Evolutionary conservation across 192 early-diverging fungal genomes (phyloP), one percentile per base, ranked within the genome.

Genomic region (Coemansia sp.): DNA sequence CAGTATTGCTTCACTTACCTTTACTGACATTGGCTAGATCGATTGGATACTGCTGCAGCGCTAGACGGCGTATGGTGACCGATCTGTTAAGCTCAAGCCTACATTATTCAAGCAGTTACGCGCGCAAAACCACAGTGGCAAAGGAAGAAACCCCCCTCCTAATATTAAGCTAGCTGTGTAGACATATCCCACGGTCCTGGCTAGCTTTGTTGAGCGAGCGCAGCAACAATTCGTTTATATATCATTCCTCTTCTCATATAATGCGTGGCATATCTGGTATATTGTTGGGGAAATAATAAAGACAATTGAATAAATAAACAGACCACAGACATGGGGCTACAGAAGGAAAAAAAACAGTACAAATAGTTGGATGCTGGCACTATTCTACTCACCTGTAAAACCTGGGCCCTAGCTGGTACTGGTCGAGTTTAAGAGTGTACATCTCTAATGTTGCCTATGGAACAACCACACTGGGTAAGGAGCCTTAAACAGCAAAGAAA

Each of bases 11-110:
- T 63, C 76, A 77, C 79, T 63, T 82, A 77, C 79, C 79, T 66
- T 77, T 82, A 66, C 71, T 71, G 16, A 82, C 68, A 12, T 53
- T 40, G 17, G 61, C 19, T 22, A 69, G 51, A 16, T 76, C 71
- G 5, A 82, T 19, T 12, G 79, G 79, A 32, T 68, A 76, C 63
- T 68, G 48, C 56, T 71, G 79, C 40, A 82, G 58, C 22, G 79
- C 74, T 49, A 82, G 67, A 3, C 79, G 65, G 42, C 79, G 74
- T 75, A 82, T 82, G 11, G 79, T 71, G 12, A 82, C 71, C 4
- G 71, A 68, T 55, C 79, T 61, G 68, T 74, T 71, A 46, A 82
- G 66, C 71, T 82, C 79, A 11, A 76, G 54, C 58, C 79, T 82
- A 77, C 63, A 68, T 19, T 32, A 16, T 16, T 59, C 32, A 17